Evolutionary conservation across 306 rosid species (phyloP), one percentile per base, ranked within the genome.

Genomic region (Casuarina glauca): DNA sequence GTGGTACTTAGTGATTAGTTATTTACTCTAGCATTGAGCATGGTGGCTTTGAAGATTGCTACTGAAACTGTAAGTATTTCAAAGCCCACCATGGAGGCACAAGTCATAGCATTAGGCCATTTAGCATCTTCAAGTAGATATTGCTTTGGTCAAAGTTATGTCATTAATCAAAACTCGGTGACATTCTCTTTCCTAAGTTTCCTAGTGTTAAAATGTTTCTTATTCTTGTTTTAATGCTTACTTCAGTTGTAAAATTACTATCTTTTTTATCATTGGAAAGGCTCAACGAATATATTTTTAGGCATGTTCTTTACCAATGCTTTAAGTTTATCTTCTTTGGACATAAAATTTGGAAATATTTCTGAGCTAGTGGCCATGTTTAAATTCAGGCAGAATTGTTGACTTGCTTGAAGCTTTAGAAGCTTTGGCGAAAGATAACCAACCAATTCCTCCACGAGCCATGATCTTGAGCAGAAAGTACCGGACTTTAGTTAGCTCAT

Each of bases 401-500:
- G 97, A 92, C 74, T 77, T 94, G 87, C 86, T 94, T 45, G 97
- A 94, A 87, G 97, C 97, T 78, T 86, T 94, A 83, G 97, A 92
- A 81, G 91, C 82, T 64, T 84, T 94, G 97, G 88, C 87, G 17
- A 90, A 82, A 82, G 97, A 94, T 81, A 88, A 87, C 80, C 97
- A 88, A 78, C 71, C 69, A 60, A 87, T 94, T 76, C 98, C 98
- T 43, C 85, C 95, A 45, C 89, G 98, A 41, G 98, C 97, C 84
- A 90, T 94, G 98, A 88, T 92, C 73, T 87, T 89, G 89, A 94
- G 95, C 89, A 92, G 91, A 88, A 94, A 92, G 85, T 94, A 94
- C 85, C 85, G 98, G 48, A 89, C 97, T 69, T 81, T 94, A 52
- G 97, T 92, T 78, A 94, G 98, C 87, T 94, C 97, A 67, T 94